phyloP scores from a whole-genome alignment of 306 rosid species.

The Hylodesmum podocarpum region DNA sequence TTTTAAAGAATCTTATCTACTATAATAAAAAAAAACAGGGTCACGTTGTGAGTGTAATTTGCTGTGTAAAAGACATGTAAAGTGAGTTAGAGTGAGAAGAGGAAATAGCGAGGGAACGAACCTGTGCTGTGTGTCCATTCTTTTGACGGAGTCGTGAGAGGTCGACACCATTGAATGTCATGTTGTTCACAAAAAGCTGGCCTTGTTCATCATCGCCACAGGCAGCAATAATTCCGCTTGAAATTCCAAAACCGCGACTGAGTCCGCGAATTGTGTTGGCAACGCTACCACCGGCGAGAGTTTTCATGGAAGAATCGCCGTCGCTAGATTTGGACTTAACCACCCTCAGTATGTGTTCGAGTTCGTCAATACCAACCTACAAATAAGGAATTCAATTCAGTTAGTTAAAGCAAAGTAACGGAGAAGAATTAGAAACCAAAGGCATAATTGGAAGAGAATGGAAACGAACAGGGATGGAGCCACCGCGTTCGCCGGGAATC shows the following conservation, averaged over 20 bases:
- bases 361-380: slow-evolving; percentile 74
- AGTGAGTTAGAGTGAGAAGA: background rate
- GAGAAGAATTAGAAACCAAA: background rate
- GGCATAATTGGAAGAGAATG: background rate
- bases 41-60: too few relatives aligned
- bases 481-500: slow-evolving; percentile 89
- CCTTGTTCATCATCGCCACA: slow-evolving; percentile 87
- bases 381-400: background rate
- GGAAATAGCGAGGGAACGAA: too few relatives aligned
- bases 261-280: slow-evolving; percentile 90
- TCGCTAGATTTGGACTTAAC: slow-evolving; percentile 51
- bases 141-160: slow-evolving; percentile 73
- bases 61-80: too few relatives aligned
- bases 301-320: slow-evolving; percentile 47
- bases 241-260: slow-evolving; percentile 67
- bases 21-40: too few relatives aligned
- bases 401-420: background rate
- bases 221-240: slow-evolving; percentile 83
- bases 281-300: slow-evolving; percentile 92
- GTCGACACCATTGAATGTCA: slow-evolving; percentile 67
- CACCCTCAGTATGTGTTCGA: slow-evolving; percentile 56
- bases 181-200: slow-evolving; percentile 66
- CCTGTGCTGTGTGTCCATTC: slow-evolving; percentile 90
- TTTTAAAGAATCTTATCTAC: too few relatives aligned
- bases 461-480: slow-evolving; percentile 77